A percentile compares a stretch with the other conserved stretches of the same genome.
phyloP scores from a whole-genome alignment of 1,284 basidiomycete genomes.

The Malassezia pachydermatis region DNA sequence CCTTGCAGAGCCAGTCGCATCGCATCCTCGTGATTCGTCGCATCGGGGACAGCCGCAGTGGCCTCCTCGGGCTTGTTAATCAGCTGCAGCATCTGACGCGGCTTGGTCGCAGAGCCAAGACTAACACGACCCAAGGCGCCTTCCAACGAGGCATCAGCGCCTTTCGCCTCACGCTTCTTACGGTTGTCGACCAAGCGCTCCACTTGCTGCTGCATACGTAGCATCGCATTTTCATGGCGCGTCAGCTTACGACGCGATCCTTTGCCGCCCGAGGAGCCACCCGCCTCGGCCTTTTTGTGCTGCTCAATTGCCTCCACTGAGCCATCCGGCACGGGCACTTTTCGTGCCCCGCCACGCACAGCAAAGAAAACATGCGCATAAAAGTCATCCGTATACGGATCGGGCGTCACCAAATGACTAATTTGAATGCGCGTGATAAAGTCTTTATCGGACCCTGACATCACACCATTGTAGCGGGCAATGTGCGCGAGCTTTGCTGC shows the following conservation, averaged over 20 bases:
- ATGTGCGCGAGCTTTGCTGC: constrained; percentile 51
- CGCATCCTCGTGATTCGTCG: constrained; percentile 24
- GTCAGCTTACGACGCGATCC: constrained; percentile 24
- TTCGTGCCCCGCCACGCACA: constrained; percentile 55
- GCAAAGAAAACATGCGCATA: constrained; percentile 93
- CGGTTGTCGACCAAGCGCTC: constrained; percentile 90
- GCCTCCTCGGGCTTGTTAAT: constrained; percentile 48
- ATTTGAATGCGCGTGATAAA: constrained; percentile 99
- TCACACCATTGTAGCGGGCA: constrained; percentile 92
- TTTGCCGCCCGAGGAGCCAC: constrained; percentile 7
- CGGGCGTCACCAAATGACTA: constrained; percentile 73
- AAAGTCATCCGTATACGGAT: constrained; percentile 95
- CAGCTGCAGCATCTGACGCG: constrained; percentile 85
- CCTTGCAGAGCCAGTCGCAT: constrained; percentile 38
- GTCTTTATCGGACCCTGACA: constrained; percentile 98
- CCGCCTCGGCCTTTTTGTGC: constrained; percentile 26
- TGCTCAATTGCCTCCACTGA: constrained; percentile 16
- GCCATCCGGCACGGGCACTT: constrained; percentile 8
- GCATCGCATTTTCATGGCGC: constrained; percentile 76
- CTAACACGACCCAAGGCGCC: constrained; percentile 91
- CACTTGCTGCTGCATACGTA: constrained; percentile 91
- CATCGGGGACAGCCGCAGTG: constrained; percentile 11
- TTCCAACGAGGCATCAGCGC: constrained; percentile 56
- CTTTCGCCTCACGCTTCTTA: constrained; percentile 54
- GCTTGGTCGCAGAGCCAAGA: constrained; percentile 79